These are phyloP conservation scores for Flaveria floridana DNA, from an alignment of 140 eudicot species.

Conservation along the genomic window DNA sequence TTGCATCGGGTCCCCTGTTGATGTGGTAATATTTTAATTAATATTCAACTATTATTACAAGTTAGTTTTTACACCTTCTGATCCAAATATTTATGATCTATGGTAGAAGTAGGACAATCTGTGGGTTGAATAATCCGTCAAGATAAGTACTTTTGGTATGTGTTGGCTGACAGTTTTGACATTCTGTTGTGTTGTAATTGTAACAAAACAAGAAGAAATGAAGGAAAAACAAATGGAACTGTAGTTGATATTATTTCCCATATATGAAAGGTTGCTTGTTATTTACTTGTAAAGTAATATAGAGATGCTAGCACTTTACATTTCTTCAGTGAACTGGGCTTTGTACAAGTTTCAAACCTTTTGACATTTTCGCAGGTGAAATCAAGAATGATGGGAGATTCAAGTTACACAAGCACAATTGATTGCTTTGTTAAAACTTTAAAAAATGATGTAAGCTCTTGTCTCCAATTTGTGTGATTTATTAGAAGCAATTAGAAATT, in stretches of 20 bases:
- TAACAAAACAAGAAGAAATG: background rate
- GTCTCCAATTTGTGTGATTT: background rate
- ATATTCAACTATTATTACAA: constrained; percentile 13
- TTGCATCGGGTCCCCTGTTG: constrained; percentile 98
- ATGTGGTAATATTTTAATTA: constrained; percentile 54
- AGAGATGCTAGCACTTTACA: background rate
- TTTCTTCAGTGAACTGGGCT: background rate
- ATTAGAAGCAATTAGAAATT: background rate
- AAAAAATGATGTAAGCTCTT: constrained; percentile 70
- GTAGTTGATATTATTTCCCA: background rate
- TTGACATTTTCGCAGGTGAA: constrained; percentile 58
- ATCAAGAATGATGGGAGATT: constrained; percentile 99
- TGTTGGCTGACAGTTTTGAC: background rate
- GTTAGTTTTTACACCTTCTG: background rate
- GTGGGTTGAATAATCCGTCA: background rate
- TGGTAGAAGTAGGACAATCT: background rate
- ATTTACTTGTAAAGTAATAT: background rate
- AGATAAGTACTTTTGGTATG: background rate
- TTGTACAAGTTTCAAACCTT: background rate
- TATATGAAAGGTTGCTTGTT: background rate
- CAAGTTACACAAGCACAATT: constrained; percentile 75
- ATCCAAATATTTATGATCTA: background rate
- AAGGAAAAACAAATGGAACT: background rate
- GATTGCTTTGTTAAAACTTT: constrained; percentile 91
- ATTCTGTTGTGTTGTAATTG: background rate